phyloP scores from a whole-genome alignment of 2,329 filamentous ascomycete species.

The Ceratocystis lukuohia region DNA sequence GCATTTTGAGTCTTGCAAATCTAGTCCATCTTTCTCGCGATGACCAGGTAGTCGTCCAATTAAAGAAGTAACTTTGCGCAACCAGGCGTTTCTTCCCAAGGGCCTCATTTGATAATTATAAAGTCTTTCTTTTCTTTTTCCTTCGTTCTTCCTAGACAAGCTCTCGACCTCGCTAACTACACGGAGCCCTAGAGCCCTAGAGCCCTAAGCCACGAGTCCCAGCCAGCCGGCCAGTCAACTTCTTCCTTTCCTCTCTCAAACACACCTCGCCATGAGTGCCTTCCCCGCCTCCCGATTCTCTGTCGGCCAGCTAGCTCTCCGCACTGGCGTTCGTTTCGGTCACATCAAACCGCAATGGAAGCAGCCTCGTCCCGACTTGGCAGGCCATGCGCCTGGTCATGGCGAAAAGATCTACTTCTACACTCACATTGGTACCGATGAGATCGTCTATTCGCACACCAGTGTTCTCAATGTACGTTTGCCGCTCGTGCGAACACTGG shows the following conservation, averaged over 20 bases:
- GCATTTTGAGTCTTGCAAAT: constrained; percentile 17
- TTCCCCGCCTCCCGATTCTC: constrained; percentile 25
- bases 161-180: not conserved
- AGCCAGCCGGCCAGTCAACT: not conserved
- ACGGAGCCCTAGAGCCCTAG: not conserved
- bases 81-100: not conserved
- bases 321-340: constrained; percentile 32
- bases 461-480: constrained; percentile 34
- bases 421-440: constrained; percentile 36
- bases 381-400: constrained; percentile 29
- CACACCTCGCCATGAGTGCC: constrained; percentile 24
- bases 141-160: not conserved
- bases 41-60: constrained; percentile 3
- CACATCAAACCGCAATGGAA: constrained; percentile 23
- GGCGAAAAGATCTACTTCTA: constrained; percentile 47
- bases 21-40: constrained; percentile 12
- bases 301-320: constrained; percentile 32
- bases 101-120: not conserved
- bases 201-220: not conserved
- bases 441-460: constrained; percentile 40
- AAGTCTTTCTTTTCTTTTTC: not conserved
- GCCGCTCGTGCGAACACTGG: too few relatives aligned
- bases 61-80: not conserved
- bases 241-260: constrained; percentile 9
- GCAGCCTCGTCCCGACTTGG: constrained; percentile 21